Percentiles rank a stretch among this genome's conserved stretches.
Evolutionary conservation across 1,284 basidiomycete species (phyloP).

Genomic region (Ceratobasidium sp.): DNA sequence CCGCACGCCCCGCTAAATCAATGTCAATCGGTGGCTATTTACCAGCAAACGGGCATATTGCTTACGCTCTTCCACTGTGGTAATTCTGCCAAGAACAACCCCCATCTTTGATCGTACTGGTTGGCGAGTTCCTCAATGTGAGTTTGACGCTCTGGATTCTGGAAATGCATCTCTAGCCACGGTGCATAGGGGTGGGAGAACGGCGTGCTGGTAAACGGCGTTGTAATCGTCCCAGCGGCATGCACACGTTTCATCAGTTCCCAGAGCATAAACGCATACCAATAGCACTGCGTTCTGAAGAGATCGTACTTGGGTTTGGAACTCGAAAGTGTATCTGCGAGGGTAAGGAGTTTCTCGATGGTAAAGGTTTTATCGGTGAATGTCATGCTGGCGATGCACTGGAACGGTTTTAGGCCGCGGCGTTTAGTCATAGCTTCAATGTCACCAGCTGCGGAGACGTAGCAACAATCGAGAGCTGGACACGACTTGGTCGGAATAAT

Average conservation of each 20-base stretch:
- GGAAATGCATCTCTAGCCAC: not conserved
- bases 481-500: not conserved
- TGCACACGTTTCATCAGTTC: not conserved
- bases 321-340: not conserved
- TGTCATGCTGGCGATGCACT: not conserved
- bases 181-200: not conserved
- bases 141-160: not conserved
- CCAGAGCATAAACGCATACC: conserved; percentile 23
- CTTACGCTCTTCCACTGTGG: not conserved
- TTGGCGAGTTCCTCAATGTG: not conserved
- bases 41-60: too few species aligned
- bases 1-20: too few species aligned
- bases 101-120: not conserved
- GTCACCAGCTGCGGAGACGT: not conserved
- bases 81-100: not conserved
- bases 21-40: too few species aligned
- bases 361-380: not conserved
- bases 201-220: not conserved
- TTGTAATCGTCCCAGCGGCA: not conserved
- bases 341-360: not conserved
- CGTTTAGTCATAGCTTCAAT: not conserved
- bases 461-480: not conserved
- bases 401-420: not conserved
- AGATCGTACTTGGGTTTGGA: not conserved
- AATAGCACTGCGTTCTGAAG: conserved; percentile 1